These are phyloP conservation scores for Penicillium desertorum DNA, from an alignment of 495 filamentous ascomycete species.

Conservation along the genomic window DNA sequence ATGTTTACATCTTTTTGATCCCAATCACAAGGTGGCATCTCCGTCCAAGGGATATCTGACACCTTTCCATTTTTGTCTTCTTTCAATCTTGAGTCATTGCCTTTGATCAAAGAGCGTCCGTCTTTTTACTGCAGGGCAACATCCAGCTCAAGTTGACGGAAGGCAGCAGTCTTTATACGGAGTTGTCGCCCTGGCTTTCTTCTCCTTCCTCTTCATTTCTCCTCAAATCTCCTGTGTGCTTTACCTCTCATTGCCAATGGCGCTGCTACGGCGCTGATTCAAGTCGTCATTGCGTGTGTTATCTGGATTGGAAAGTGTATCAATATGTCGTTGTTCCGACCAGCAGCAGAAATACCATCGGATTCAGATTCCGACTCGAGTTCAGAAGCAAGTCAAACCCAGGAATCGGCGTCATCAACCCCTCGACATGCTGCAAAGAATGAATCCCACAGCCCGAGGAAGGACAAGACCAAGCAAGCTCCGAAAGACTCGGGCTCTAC, in stretches of 20 bases:
- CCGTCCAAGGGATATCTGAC: neutral
- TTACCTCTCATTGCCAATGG: conserved; percentile 6
- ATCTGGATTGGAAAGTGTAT: neutral
- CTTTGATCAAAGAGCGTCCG: conserved; percentile 3
- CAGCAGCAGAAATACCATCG: conserved; percentile 42
- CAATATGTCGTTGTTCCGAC: conserved; percentile 49
- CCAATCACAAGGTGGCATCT: conserved; percentile 18
- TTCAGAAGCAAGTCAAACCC: conserved; percentile 25
- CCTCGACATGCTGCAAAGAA: conserved; percentile 2
- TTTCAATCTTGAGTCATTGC: neutral
- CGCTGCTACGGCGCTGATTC: neutral
- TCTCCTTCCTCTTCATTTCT: neutral
- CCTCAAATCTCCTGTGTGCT: neutral
- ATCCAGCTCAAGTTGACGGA: conserved; percentile 3
- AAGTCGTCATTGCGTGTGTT: neutral
- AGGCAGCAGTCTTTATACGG: neutral
- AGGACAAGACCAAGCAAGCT: conserved; percentile 10
- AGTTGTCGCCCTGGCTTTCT: neutral
- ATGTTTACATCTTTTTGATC: conserved; percentile 21
- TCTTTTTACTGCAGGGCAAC: conserved; percentile 10
- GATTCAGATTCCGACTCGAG: conserved; percentile 34
- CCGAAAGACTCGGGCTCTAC: conserved; percentile 11
- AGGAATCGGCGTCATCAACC: conserved; percentile 13
- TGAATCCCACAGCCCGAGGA: conserved; percentile 8
- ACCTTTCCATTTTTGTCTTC: neutral